Evolutionary conservation across 73 alveolate genomes (phyloP), one percentile per base, ranked within the genome.

Genomic region (Loxodes magnus): DNA sequence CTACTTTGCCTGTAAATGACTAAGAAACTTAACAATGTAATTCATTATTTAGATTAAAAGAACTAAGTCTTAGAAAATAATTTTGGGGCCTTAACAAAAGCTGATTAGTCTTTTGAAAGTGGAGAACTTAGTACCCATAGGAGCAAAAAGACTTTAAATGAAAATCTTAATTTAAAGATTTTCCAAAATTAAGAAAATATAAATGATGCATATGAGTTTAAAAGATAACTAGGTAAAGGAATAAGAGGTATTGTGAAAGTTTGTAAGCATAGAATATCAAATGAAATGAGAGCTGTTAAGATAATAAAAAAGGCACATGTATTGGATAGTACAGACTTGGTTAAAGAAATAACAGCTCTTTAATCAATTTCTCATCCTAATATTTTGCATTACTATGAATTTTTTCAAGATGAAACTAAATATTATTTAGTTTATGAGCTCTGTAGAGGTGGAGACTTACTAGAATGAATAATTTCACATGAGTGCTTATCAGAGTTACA

Each of bases 381-480:
- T 54, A 68, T 72, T 0, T 48, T 72, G 5, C 34, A 58, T 43
- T 37, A 67, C 17, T 68, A 51, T 68, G 87, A 72, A 36, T 68
- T 72, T 35, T 72, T 60, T 39, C 52, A 72, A 30, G 79, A 54
- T 28, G 26, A 26, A 5, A 53, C 42, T 36, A 37, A 35, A 16
- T 67, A 60, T 21, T 72, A 68, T 43, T 51, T 72, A 7, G 82
- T 72, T 2, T 52, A 66, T 17, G 87, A 72, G 61, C 44, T 53
- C 17, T 72, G 79, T 27, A 10, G 43, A 56, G 87, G 87, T 21
- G 87, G 87, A 4, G 87, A 72, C 31, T 43, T 72, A 21, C 68
- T 49, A 31, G 79, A 66, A 37, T 17, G 65, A 38, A 43, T 72
- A 4, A 48, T 55, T 25, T 36, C 28, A 24, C 68, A 37, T 19